phyloP scores from a whole-genome alignment of 1,284 basidiomycete species.

The Cutaneotrichosporon sp. region DNA sequence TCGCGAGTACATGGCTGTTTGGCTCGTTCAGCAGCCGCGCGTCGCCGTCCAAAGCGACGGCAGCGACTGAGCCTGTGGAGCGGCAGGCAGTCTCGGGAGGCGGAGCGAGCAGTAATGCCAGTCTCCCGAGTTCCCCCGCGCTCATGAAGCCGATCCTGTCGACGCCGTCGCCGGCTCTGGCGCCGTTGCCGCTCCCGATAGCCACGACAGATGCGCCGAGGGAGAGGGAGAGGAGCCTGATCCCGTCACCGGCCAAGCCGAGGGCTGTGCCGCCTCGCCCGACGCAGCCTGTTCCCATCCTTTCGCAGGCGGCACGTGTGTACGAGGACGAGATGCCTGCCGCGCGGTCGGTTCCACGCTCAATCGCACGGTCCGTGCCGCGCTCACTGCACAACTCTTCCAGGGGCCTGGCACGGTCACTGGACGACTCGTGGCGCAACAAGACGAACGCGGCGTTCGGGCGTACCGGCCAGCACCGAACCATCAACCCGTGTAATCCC shows the following conservation, averaged over 20 bases:
- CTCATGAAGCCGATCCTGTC: neutral
- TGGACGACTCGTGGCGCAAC: conserved; percentile 39
- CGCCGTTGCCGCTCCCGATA: neutral
- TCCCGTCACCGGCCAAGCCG: conserved; percentile 18
- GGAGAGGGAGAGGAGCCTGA: conserved; percentile 19
- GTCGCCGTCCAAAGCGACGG: conserved; percentile 37
- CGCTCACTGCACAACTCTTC: conserved; percentile 16
- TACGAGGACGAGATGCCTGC: conserved; percentile 23
- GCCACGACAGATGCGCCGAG: conserved; percentile 14
- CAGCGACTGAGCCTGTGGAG: conserved; percentile 31
- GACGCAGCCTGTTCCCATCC: conserved; percentile 40
- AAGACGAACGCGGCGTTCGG: conserved; percentile 30
- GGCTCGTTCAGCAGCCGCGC: conserved; percentile 29
- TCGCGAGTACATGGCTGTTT: conserved; percentile 41
- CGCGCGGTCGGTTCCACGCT: conserved; percentile 14
- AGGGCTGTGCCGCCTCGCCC: neutral
- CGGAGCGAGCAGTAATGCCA: conserved; percentile 3
- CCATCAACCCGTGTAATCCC: conserved; percentile 47
- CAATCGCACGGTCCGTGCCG: conserved; percentile 12
- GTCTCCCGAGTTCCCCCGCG: conserved; percentile 1
- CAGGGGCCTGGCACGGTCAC: conserved; percentile 21
- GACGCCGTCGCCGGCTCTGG: neutral
- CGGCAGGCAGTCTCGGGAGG: conserved; percentile 29
- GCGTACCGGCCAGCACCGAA: conserved; percentile 35
- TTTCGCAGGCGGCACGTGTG: conserved; percentile 14